phyloP scores from a whole-genome alignment of 1,139 yeast genomes.

The Candida sanyaensis region DNA sequence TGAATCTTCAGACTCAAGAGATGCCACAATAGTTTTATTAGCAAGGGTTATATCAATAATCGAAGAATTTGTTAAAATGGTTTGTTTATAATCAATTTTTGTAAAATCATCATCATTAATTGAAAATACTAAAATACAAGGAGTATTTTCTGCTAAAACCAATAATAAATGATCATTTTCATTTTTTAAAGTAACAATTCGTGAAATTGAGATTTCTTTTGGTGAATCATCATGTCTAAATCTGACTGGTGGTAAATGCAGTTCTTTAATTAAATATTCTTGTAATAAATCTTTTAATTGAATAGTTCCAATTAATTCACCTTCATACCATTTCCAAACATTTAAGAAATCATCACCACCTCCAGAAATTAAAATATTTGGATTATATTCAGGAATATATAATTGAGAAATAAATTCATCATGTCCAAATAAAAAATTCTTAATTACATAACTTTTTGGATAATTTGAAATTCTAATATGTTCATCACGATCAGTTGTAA shows the following conservation, averaged over 20 bases:
- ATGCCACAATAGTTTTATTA: slow-evolving; percentile 36
- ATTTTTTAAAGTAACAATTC: slow-evolving; percentile 34
- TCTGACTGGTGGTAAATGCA: slow-evolving; percentile 68
- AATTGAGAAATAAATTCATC: slow-evolving; percentile 74
- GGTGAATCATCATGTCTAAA: slow-evolving; percentile 53
- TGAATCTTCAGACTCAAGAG: slow-evolving; percentile 47
- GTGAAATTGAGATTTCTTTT: slow-evolving; percentile 56
- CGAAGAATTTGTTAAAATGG: slow-evolving; percentile 24
- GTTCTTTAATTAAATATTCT: slow-evolving; percentile 49
- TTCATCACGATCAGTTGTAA: slow-evolving; percentile 94
- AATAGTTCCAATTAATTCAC: slow-evolving; percentile 48
- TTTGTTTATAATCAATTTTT: slow-evolving; percentile 25
- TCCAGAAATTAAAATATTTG: slow-evolving; percentile 61
- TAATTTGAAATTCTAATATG: slow-evolving; percentile 86
- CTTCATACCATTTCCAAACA: slow-evolving; percentile 74
- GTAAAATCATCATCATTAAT: slow-evolving; percentile 21
- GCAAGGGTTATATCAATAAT: slow-evolving; percentile 28
- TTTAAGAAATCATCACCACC: slow-evolving; percentile 88
- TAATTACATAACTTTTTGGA: slow-evolving; percentile 77
- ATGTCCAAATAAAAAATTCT: slow-evolving; percentile 87
- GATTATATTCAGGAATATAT: slow-evolving; percentile 51
- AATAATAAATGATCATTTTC: slow-evolving; percentile 31
- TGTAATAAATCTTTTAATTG: slow-evolving; percentile 50
- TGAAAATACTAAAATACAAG: slow-evolving; percentile 47
- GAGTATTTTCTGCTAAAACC: slow-evolving; percentile 59